A percentile compares a stretch with the other conserved stretches of the same genome.
Conservation (phyloP, 257 asterid genomes). For the Anisodus tanguticus region DNA sequence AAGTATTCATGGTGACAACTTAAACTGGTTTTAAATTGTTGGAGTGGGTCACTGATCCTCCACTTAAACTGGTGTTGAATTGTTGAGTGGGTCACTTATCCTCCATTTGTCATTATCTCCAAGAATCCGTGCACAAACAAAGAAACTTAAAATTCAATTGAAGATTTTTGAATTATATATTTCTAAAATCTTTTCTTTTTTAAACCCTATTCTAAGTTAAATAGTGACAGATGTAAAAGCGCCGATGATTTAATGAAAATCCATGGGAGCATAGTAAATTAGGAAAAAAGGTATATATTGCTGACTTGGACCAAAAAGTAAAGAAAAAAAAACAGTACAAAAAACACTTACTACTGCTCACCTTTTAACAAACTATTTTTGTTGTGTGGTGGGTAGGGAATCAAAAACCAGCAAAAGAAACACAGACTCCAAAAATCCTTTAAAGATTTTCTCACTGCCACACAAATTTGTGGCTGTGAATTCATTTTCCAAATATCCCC, state of each 20-base stretch:
- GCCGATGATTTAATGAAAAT: background rate
- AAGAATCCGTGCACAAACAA: too few species aligned
- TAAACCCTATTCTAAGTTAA: too few species aligned
- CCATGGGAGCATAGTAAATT: constrained; percentile 15
- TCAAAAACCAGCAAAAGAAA: constrained; percentile 25
- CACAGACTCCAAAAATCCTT: constrained; percentile 28
- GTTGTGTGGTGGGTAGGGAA: constrained; percentile 5
- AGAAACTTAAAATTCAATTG: too few species aligned
- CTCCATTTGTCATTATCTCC: too few species aligned
- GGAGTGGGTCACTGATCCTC: constrained; percentile 98
- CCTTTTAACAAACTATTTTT: background rate
- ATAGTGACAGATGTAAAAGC: background rate
- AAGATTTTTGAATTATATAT: too few species aligned
- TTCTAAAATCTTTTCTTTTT: too few species aligned
- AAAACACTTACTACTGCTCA: background rate
- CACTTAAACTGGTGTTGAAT: constrained; percentile 43
- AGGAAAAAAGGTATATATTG: constrained; percentile 32
- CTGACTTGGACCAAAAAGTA: constrained; percentile 46
- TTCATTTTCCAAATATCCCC: too few species aligned
- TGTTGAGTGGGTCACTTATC: constrained; percentile 92
- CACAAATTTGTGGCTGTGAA: constrained; percentile 81
- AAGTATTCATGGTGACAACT: constrained; percentile 25
- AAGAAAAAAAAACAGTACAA: background rate
- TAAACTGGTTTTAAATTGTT: constrained; percentile 42
- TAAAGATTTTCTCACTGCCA: constrained; percentile 60